These are phyloP conservation scores for Ustilago curta DNA, from an alignment of 1,284 basidiomycete genomes.

Conservation along the genomic window DNA sequence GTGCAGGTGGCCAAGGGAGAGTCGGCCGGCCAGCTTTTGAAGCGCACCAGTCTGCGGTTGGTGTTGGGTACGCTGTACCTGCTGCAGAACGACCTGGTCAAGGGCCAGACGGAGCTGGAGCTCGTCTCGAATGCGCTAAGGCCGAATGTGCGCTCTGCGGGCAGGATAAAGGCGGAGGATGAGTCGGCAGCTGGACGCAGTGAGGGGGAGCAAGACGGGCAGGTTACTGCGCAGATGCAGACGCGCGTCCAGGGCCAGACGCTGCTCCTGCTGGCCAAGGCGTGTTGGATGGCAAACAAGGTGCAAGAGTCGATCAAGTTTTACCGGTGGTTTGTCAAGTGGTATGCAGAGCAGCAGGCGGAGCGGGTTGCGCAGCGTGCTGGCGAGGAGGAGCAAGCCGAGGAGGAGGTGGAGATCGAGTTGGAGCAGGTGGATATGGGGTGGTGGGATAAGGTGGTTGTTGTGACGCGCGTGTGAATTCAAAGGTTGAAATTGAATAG, in stretches of 20 bases:
- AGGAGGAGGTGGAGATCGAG: not conserved
- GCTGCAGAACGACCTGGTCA: constrained; percentile 24
- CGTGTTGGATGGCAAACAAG: constrained; percentile 35
- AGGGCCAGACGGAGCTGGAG: constrained; percentile 36
- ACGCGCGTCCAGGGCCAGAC: constrained; percentile 36
- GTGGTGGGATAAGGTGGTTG: constrained; percentile 42
- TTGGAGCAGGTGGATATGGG: constrained; percentile 24
- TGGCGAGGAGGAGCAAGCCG: not conserved
- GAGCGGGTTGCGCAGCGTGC: not conserved
- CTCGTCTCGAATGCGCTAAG: constrained; percentile 40
- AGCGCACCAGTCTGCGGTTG: constrained; percentile 28
- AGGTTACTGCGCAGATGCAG: constrained; percentile 13
- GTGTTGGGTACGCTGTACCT: constrained; percentile 29
- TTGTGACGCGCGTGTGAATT: constrained; percentile 11
- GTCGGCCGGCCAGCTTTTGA: constrained; percentile 4
- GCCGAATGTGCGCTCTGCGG: constrained; percentile 7
- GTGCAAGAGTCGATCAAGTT: constrained; percentile 36
- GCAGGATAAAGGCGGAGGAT: not conserved
- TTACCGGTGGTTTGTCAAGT: constrained; percentile 35
- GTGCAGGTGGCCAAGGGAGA: constrained; percentile 16
- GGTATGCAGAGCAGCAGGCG: constrained; percentile 38
- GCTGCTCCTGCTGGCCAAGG: constrained; percentile 31
- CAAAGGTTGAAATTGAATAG: too few species aligned
- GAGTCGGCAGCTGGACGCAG: too few species aligned
- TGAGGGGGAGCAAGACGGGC: not conserved